Evolutionary conservation across 2,329 filamentous ascomycete species (phyloP).

Genomic region (Penicillium sclerotiorum): DNA sequence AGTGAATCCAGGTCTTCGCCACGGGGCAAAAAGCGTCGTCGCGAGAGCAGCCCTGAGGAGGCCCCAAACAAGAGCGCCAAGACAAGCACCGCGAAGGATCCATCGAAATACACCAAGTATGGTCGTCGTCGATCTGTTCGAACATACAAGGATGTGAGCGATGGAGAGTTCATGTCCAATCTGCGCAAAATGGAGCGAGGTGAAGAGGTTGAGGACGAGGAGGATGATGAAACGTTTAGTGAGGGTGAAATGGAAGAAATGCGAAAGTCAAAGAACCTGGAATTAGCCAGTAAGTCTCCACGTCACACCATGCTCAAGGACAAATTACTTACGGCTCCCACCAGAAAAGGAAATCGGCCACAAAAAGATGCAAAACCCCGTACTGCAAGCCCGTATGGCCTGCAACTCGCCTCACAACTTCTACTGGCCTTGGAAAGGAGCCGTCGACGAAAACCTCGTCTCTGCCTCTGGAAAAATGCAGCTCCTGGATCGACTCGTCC

Average conservation of each 20-base stretch:
- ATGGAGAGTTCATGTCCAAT: conserved; percentile 80
- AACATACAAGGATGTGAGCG: conserved; percentile 72
- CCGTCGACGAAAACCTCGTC: conserved; percentile 78
- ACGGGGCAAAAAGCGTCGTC: conserved; percentile 61
- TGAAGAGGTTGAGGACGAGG: conserved; percentile 66
- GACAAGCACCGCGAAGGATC: conserved; percentile 75
- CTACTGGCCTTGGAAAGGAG: conserved; percentile 81
- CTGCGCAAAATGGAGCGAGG: conserved; percentile 49
- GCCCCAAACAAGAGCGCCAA: conserved; percentile 71
- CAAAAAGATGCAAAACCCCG: conserved; percentile 90
- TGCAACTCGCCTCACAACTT: conserved; percentile 97
- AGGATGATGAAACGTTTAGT: conserved; percentile 52
- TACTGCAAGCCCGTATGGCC: conserved; percentile 87
- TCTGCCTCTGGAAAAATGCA: conserved; percentile 95
- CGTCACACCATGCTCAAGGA: no score
- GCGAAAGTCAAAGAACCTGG: conserved; percentile 67
- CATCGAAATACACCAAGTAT: conserved; percentile 55
- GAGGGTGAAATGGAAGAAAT: conserved; percentile 62
- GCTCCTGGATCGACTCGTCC: conserved; percentile 82
- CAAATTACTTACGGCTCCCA: conserved; percentile 34
- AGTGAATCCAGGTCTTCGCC: conserved; percentile 41
- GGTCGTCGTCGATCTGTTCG: conserved; percentile 56
- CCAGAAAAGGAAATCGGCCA: conserved; percentile 80
- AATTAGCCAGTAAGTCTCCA: conserved; percentile 68
- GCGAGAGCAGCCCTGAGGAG: conserved; percentile 43